Base-by-base conservation (phyloP, 805 yeast genomes). In the Spathaspora sp. region DNA sequence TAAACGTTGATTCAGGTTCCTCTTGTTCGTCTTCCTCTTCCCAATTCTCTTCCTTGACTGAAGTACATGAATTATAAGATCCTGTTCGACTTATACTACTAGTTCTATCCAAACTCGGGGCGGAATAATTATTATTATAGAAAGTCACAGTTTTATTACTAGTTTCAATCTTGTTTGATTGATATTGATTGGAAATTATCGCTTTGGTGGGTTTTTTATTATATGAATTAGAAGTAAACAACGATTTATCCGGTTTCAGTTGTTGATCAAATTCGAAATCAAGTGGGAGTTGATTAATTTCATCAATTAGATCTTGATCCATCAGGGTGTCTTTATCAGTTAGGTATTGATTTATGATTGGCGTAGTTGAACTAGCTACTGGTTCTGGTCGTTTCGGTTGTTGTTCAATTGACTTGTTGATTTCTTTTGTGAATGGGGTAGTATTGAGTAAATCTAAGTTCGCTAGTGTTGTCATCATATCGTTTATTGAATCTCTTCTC, bases 101-200 rank as follows among this genome's bases (percentile, higher is more conserved):
- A 49, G 59, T 56, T 40, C 59, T 53, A 7, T 58, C 64, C 11
- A 50, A 49, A 1, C 55, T 42, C 1, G 55, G 51, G 7, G 60
- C 62, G 1, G 57, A 47, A 32, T 66, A 61, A 46, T 59, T 65
- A 20, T 64, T 64, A 42, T 70, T 57, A 57, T 70, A 74, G 45
- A 70, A 72, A 1, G 79, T 74, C n/a, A 74, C 77, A 0, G 78
- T 73, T 50, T 69, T 74, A 48, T 64, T 66, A 8, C 56, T 44
- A 2, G 75, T 68, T 49, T 72, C 70, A 17, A 74, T 72, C 50
- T 69, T 72, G 51, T 68, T 72, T 3, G 66, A 56, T 29, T 56
- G 63, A 44, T 48, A 59, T 29, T 52, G 60, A 50, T 55, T 31
- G 26, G 67, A 68, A 45, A 57, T 43, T 18, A 62, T 50, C n/a